Evolutionary conservation across 345 rosid genomes (phyloP).

Genomic region (Zanthoxylum bungeanum): DNA sequence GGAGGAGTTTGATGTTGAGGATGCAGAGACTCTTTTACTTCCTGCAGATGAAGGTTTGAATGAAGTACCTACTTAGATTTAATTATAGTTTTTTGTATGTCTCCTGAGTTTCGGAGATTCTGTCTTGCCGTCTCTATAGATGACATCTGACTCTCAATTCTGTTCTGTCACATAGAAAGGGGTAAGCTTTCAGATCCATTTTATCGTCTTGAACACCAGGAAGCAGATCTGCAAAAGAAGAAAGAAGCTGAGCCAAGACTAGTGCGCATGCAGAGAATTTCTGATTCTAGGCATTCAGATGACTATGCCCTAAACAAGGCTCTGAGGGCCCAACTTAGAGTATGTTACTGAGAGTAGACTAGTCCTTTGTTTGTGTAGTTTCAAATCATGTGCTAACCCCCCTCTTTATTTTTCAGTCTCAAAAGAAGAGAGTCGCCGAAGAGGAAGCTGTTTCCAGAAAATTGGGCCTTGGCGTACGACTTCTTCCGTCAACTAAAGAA

Average conservation of each 20-base stretch:
- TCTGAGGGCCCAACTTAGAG: constrained; percentile 78
- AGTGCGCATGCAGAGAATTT: constrained; percentile 76
- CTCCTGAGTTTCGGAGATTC: background rate
- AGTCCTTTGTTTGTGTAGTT: background rate
- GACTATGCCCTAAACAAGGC: constrained; percentile 82
- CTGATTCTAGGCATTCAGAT: constrained; percentile 81
- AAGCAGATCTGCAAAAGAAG: constrained; percentile 88
- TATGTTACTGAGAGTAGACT: constrained; percentile 12
- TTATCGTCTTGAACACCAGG: constrained; percentile 93
- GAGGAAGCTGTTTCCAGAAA: constrained; percentile 74
- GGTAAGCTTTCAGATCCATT: constrained; percentile 96
- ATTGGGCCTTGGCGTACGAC: constrained; percentile 71
- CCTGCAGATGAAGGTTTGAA: constrained; percentile 91
- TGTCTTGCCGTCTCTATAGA: background rate
- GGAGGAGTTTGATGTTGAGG: constrained; percentile 87
- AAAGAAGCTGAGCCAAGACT: constrained; percentile 91
- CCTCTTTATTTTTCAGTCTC: constrained; percentile 33
- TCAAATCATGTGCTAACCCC: background rate
- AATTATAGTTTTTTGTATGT: background rate
- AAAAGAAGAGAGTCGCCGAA: constrained; percentile 81
- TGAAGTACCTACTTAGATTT: background rate
- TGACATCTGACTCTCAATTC: constrained; percentile 7
- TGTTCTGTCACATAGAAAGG: constrained; percentile 47
- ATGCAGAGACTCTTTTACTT: constrained; percentile 89
- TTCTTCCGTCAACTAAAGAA: constrained; percentile 65